Conservation (phyloP, 202 grass and related monocot genomes). For the Panicum virgatum region DNA sequence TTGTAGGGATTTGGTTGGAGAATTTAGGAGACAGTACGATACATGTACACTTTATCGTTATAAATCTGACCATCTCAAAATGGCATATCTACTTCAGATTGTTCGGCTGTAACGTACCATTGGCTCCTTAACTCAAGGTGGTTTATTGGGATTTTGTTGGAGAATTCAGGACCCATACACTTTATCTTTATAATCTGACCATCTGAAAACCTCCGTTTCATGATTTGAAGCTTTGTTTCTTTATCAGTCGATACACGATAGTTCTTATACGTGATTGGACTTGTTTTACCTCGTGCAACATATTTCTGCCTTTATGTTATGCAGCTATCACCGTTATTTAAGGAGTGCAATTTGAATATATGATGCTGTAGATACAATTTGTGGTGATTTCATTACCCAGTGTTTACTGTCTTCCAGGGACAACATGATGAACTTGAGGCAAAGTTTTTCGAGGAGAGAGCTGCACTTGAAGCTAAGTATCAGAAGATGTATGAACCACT, state of each 20-base stretch:
- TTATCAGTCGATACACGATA: background rate
- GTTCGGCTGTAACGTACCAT: background rate
- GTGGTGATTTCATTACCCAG: background rate
- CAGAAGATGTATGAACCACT: conserved; percentile 93
- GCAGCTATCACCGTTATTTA: background rate
- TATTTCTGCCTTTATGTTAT: background rate
- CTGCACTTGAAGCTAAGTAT: conserved; percentile 96
- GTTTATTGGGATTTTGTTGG: background rate
- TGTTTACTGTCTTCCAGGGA: conserved; percentile 45
- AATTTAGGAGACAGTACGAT: background rate
- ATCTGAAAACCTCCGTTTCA: background rate
- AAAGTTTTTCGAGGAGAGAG: conserved; percentile 97
- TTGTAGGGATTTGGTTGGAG: background rate
- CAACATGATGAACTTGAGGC: conserved; percentile 93
- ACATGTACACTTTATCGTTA: too few species aligned
- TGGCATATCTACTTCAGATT: background rate
- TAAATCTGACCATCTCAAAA: too few species aligned
- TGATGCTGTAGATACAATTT: background rate
- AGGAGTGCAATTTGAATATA: background rate
- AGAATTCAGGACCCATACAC: background rate
- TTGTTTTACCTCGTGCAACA: background rate
- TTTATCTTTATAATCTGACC: background rate
- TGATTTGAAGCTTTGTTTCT: background rate
- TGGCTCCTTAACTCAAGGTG: background rate
- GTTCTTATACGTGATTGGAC: background rate